Percentiles rank a stretch among this genome's conserved stretches.
These are phyloP conservation scores for Nepenthes gracilis DNA, from an alignment of 148 eudicot species.

Conservation along the genomic window DNA sequence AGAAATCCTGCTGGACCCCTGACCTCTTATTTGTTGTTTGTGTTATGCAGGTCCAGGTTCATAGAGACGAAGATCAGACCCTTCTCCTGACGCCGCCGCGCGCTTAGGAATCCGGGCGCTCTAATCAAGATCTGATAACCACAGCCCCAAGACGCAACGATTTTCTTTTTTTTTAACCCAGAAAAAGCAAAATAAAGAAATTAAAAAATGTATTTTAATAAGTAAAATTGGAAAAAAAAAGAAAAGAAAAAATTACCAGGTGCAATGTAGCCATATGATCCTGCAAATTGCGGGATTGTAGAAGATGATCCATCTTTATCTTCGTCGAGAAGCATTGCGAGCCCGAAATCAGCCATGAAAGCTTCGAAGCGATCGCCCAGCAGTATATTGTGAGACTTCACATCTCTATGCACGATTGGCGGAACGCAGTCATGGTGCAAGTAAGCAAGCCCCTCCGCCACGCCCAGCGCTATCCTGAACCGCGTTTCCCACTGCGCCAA, in stretches of 20 bases:
- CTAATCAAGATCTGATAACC: no score
- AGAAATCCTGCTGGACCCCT: no score
- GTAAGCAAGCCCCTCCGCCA: constrained; percentile 80
- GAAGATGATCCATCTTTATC: constrained; percentile 46
- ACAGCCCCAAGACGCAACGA: no score
- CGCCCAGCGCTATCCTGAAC: constrained; percentile 73
- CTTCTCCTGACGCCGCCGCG: no score
- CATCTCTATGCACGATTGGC: constrained; percentile 74
- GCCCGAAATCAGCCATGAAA: constrained; percentile 82
- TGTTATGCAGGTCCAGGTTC: no score
- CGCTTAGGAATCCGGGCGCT: no score
- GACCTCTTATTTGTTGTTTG: no score
- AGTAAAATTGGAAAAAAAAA: no score
- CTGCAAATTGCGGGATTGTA: constrained; percentile 60
- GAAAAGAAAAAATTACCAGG: constrained; percentile 42
- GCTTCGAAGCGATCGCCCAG: constrained; percentile 78
- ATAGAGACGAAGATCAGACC: no score
- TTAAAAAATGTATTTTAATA: no score
- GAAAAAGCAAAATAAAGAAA: no score
- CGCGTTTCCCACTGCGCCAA: constrained; percentile 62
- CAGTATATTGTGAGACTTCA: constrained; percentile 73
- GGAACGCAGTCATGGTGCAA: constrained; percentile 88
- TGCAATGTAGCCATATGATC: constrained; percentile 92
- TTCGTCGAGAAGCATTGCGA: constrained; percentile 60
- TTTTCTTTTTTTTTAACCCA: no score